A percentile compares a stretch with the other conserved stretches of the same genome.
Conservation (phyloP, 73 alveolate genomes). For the Effrenium voratum region DNA sequence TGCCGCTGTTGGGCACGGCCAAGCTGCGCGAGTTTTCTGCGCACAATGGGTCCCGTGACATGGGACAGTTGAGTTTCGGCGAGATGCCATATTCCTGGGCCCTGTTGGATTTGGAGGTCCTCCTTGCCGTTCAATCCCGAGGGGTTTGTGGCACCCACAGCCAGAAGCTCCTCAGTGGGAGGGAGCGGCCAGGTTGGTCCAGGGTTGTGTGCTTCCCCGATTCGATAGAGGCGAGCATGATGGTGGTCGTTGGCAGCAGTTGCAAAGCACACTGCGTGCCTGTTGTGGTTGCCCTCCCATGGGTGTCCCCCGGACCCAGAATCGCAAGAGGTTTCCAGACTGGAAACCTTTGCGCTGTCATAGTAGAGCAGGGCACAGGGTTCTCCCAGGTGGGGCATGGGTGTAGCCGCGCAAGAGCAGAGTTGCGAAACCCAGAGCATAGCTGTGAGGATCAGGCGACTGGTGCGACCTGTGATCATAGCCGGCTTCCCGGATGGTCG, state of each 20-base stretch:
- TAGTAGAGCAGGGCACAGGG: too few species aligned
- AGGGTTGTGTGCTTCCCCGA: neutral
- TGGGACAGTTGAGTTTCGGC: neutral
- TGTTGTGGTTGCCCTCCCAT: too few species aligned
- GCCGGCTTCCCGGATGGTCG: neutral
- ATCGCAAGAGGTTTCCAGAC: too few species aligned
- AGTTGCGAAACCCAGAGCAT: neutral
- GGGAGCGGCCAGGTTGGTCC: too few species aligned
- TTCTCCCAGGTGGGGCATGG: too few species aligned
- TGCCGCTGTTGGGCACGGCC: neutral
- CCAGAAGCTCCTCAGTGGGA: neutral
- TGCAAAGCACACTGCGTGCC: too few species aligned
- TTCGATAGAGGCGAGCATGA: neutral
- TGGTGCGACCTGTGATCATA: too few species aligned
- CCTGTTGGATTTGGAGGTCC: neutral
- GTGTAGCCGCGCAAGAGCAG: neutral
- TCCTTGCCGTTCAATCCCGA: neutral
- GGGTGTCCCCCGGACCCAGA: too few species aligned
- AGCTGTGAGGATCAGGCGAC: neutral
- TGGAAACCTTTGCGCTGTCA: too few species aligned
- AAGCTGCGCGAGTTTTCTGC: neutral
- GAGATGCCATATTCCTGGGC: neutral
- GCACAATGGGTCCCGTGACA: neutral
- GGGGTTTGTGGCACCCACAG: neutral
- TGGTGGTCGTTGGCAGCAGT: too few species aligned